Evolutionary conservation across 768 basidiomycete species (phyloP).

Genomic region (Astraeus odoratus): DNA sequence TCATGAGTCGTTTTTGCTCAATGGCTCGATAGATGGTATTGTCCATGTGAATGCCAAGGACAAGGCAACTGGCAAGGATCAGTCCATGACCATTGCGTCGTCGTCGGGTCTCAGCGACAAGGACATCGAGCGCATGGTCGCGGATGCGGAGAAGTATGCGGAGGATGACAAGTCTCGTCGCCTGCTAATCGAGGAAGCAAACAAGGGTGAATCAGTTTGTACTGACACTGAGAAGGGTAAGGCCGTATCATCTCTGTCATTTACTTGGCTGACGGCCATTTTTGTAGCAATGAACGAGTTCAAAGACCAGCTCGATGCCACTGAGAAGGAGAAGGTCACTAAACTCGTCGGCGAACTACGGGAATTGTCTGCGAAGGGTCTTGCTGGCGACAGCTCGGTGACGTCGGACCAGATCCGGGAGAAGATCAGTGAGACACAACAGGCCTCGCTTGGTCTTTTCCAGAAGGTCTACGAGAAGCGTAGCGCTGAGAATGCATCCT

Average conservation of each 20-base stretch:
- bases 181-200: constrained; percentile 88
- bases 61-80: constrained; percentile 85
- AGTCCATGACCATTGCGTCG: constrained; percentile 96
- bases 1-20: background rate
- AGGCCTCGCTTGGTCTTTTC: constrained; percentile 94
- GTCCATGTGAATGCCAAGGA: constrained; percentile 97
- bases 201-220: constrained; percentile 93
- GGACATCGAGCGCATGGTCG: constrained; percentile 96
- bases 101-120: constrained; percentile 94
- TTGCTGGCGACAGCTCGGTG: constrained; percentile 73
- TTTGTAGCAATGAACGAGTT: constrained; percentile 86
- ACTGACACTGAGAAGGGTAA: constrained; percentile 92
- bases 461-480: constrained; percentile 97
- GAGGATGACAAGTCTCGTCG: constrained; percentile 89
- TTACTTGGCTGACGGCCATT: background rate
- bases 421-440: constrained; percentile 91
- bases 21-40: constrained; percentile 66
- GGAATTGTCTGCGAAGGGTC: constrained; percentile 84
- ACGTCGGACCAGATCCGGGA: constrained; percentile 85
- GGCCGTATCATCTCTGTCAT: constrained; percentile 10
- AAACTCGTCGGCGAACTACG: constrained; percentile 83
- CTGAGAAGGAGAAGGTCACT: constrained; percentile 91
- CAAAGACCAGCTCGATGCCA: constrained; percentile 89
- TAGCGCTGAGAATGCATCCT: constrained; percentile 57
- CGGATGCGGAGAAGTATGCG: constrained; percentile 89